Evolutionary conservation across 257 asterid genomes (phyloP), one percentile per base, ranked within the genome.

Genomic region (Vinca minor): DNA sequence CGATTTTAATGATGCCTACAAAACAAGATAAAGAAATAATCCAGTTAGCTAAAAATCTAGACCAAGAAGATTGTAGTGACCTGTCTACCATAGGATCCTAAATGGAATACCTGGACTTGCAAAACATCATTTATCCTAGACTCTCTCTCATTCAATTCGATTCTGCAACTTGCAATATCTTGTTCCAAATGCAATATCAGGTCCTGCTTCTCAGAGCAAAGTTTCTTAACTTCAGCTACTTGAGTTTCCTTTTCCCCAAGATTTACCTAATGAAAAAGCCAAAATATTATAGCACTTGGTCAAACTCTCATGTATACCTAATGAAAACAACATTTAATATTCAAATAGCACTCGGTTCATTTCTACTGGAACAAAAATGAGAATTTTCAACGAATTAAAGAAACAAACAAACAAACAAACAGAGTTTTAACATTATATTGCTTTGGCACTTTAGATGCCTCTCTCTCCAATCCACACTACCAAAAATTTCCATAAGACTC

Each of bases 171-270:
- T n/a, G 87, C 74, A 29, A 85, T 71, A 53, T 93, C 97, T 53
- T 74, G 84, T 81, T 93, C 97, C 66, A 89, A 58, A 63, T n/a
- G 63, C 46, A 80, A 79, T 29, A 82, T 61, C 36, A 71, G 47
- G 32, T 81, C 88, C 78, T 89, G 87, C 79, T 78, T 79, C 77
- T 84, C 95, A 3, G 84, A 84, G 47, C 86, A 38, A 59, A 67
- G 76, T 65, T 81, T 85, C 76, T 67, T 81, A 42, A 75, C 29
- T 20, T 85, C 93, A 72, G 87, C 96, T 55, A 93, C 36, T 59
- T 82, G 83, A 52, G 78, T 49, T 69, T 87, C 96, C 73, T 83
- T 93, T 61, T 85, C 98, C 71, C 75, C 70, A 41, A 85, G 65
- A 62, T 36, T 79, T 50, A 31, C 71, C 81, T 76, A 60, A 23